These are phyloP conservation scores for Suhomyces atakaporum DNA, from an alignment of 1,139 yeast species.

Conservation along the genomic window DNA sequence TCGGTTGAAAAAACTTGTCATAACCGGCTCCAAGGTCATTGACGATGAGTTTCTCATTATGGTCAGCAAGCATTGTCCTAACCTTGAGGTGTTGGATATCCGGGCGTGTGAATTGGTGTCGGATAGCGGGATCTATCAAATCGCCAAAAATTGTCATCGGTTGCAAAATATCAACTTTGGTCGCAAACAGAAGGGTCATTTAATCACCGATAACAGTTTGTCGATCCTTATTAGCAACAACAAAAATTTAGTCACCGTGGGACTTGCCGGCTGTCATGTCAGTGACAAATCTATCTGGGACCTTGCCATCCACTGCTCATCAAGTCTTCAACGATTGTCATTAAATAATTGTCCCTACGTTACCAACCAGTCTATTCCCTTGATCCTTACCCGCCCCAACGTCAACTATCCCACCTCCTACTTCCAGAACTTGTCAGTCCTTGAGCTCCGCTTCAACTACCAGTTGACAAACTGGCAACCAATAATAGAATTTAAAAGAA, in stretches of 20 bases:
- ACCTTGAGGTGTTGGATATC: conserved; percentile 65
- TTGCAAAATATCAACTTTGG: conserved; percentile 72
- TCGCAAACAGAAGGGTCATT: conserved; percentile 67
- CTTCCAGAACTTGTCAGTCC: conserved; percentile 64
- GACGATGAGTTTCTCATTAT: conserved; percentile 59
- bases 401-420: conserved; percentile 36
- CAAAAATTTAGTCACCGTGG: conserved; percentile 65
- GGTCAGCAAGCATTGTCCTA: conserved; percentile 59
- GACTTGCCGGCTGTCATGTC: conserved; percentile 84
- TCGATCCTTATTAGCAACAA: conserved; percentile 56
- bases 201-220: conserved; percentile 72
- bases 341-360: conserved; percentile 72
- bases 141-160: conserved; percentile 60
- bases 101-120: conserved; percentile 82
- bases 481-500: conserved; percentile 65
- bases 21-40: conserved; percentile 74
- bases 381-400: conserved; percentile 39
- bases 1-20: conserved; percentile 55
- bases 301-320: conserved; percentile 62
- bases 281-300: conserved; percentile 83
- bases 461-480: conserved; percentile 62
- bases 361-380: conserved; percentile 68
- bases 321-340: conserved; percentile 63
- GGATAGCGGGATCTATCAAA: conserved; percentile 69
- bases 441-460: conserved; percentile 70